These are phyloP conservation scores for Cyclospora cayetanensis DNA, from an alignment of 169 alveolate species.

Conservation along the genomic window DNA sequence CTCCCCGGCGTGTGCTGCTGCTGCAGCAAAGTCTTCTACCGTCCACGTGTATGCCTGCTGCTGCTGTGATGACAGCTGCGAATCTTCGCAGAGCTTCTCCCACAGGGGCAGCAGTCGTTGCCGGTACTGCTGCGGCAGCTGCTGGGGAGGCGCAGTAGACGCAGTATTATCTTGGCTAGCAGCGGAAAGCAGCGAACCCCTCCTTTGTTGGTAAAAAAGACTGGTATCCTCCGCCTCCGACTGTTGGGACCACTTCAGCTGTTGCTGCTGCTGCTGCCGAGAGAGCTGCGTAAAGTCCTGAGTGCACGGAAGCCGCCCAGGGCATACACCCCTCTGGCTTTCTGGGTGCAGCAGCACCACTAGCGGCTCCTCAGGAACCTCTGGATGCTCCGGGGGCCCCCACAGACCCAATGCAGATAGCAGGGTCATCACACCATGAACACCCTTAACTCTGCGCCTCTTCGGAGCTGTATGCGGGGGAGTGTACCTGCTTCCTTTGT, in stretches of 20 bases:
- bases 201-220: background rate
- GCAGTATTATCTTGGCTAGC: background rate
- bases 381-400: background rate
- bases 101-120: conserved; percentile 3
- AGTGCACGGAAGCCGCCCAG: background rate
- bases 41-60: background rate
- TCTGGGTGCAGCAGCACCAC: background rate
- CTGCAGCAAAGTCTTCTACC: conserved; percentile 4
- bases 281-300: background rate
- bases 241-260: background rate
- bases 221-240: background rate
- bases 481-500: too few relatives aligned
- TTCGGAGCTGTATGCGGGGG: too few relatives aligned
- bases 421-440: background rate
- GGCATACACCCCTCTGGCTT: background rate
- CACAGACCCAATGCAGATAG: background rate
- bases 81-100: background rate
- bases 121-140: too few relatives aligned
- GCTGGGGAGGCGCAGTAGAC: background rate
- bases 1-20: background rate
- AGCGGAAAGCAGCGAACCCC: background rate
- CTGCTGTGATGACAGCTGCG: background rate
- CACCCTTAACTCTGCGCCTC: too few relatives aligned
- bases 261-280: conserved; percentile 24
- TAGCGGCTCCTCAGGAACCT: background rate